Conservation (phyloP, 768 basidiomycete genomes). For the Tricholoma hemisulphureum region DNA sequence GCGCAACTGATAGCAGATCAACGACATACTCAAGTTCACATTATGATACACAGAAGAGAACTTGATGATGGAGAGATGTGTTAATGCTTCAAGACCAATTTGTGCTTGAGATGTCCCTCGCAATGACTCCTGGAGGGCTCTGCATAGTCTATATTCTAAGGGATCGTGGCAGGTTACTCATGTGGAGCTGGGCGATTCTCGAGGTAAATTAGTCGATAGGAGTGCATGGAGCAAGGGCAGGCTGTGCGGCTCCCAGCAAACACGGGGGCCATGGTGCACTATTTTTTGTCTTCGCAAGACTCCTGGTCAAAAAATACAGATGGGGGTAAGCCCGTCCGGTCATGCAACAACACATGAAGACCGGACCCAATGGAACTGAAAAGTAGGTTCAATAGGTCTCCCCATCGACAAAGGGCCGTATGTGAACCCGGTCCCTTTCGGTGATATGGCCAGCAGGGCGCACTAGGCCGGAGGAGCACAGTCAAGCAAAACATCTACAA, state of each 20-base stretch:
- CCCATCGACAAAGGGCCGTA: not conserved
- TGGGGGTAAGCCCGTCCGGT: not conserved
- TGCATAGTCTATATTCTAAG: not conserved
- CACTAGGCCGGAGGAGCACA: too few relatives aligned
- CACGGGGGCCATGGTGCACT: not conserved
- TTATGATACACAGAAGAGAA: not conserved
- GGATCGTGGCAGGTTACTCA: not conserved
- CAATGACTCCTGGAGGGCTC: not conserved
- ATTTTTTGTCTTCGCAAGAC: not conserved
- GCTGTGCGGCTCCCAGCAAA: not conserved
- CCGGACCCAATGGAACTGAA: not conserved
- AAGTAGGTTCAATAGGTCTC: not conserved
- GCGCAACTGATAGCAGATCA: not conserved
- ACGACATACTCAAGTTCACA: not conserved
- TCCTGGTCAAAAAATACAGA: not conserved
- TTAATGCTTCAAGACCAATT: not conserved
- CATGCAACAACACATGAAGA: not conserved
- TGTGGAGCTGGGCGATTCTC: not conserved
- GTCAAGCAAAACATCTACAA: too few relatives aligned
- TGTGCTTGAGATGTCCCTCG: not conserved
- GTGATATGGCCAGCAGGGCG: too few relatives aligned
- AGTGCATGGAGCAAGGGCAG: not conserved
- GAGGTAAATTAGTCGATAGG: not conserved
- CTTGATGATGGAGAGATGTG: not conserved
- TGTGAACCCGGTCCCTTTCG: not conserved